Evolutionary conservation across 495 filamentous ascomycete species (phyloP), one percentile per base, ranked within the genome.

Genomic region (Diplogelasinospora grovesii): DNA sequence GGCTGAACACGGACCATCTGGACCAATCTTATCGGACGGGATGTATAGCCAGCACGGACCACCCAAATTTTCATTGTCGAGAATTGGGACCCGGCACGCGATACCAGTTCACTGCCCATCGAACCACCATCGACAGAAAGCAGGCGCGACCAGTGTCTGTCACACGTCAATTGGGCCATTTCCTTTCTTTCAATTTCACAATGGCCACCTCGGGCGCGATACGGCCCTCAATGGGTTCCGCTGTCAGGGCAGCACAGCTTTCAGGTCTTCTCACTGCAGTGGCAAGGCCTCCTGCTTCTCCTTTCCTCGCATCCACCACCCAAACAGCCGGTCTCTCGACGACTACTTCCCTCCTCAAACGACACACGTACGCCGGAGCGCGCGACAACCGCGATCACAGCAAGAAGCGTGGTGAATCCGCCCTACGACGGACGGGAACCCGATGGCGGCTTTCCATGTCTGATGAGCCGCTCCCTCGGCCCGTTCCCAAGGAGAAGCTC

Each of bases 351-450:
- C 53, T 57, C 32, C 43, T 58, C 50, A 63, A 58, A 37, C 54
- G 63, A 9, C 58, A 61, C 53, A 57, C 28, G 26, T 61, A 61
- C 49, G 30, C 39, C 4, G 52, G 47, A 23, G 59, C 58, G 14
- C 66, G 64, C 39, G 53, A 58, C 49, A 73, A 64, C 46, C 62
- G 71, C 41, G 83, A 89, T 58, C 68, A 70, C 53, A 87, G 76
- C 57, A 73, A 71, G 39, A 56, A 77, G 28, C 87, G 92, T 34
- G 92, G 88, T 4, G 77, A 96, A 27, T 90, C 85, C 16, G 80
- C 82, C 19, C 63, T 93, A 39, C 81, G 84, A 40, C 72, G 81
- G 15, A 89, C 82, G 18, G 87, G 86, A n/a, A 78, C 79, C 1
- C 77, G 78, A 45, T 74, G 80, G 51, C 77, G 75, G 24, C 67